These are phyloP conservation scores for Fusarium nisikadoi DNA, from an alignment of 2,329 filamentous ascomycete species.

Conservation along the genomic window DNA sequence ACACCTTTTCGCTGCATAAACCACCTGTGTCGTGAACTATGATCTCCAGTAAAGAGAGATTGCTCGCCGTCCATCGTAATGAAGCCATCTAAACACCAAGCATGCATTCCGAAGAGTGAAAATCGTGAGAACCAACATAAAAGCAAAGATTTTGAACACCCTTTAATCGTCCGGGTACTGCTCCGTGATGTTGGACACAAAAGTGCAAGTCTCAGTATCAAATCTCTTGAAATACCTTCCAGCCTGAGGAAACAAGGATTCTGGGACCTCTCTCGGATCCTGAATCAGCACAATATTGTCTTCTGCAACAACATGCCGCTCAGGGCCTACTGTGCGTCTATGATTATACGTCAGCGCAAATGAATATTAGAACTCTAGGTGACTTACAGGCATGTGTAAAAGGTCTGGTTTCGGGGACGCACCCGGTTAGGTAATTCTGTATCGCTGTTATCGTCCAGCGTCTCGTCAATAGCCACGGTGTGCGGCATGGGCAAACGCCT, in stretches of 20 bases:
- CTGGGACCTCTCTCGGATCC: slow-evolving; percentile 59
- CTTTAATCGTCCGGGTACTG: slow-evolving; percentile 85
- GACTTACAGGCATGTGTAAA: slow-evolving; percentile 83
- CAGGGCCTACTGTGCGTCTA: slow-evolving; percentile 49
- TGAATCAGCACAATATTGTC: slow-evolving; percentile 79
- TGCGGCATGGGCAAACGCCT: slow-evolving; percentile 43
- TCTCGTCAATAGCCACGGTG: slow-evolving; percentile 42
- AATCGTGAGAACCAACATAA: neutral
- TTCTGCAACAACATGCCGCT: slow-evolving; percentile 62
- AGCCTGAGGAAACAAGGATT: slow-evolving; percentile 73
- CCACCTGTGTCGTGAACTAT: neutral
- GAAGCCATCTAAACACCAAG: slow-evolving; percentile 3
- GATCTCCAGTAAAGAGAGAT: neutral
- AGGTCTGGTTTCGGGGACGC: slow-evolving; percentile 64
- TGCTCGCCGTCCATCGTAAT: neutral
- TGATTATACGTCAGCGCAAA: slow-evolving; percentile 9
- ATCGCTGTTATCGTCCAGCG: slow-evolving; percentile 42
- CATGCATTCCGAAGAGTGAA: slow-evolving; percentile 4
- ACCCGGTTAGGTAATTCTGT: slow-evolving; percentile 43
- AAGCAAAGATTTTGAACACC: neutral
- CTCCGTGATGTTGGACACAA: slow-evolving; percentile 83
- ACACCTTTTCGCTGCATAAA: neutral
- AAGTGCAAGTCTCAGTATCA: slow-evolving; percentile 71
- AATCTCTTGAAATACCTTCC: slow-evolving; percentile 92
- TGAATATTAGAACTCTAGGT: neutral